Percentiles rank a stretch among this genome's conserved stretches.
Conservation (phyloP, 2,329 filamentous ascomycete species). For the Aspergillus jensenii region DNA sequence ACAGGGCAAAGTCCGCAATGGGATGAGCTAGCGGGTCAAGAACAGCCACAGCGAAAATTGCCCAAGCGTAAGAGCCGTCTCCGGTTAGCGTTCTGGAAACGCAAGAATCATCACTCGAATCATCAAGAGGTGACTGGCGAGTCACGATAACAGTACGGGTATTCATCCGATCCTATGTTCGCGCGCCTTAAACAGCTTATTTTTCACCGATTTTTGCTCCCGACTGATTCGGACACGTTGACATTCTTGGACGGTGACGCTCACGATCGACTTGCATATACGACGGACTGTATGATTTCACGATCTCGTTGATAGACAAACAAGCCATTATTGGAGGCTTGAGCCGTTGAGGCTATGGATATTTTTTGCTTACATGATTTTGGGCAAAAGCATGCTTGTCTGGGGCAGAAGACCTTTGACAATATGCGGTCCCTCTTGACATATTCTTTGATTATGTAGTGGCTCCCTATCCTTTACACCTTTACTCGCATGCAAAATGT, state of each 20-base stretch:
- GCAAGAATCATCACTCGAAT: slow-evolving; percentile 30
- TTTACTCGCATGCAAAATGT: neutral
- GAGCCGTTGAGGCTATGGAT: neutral
- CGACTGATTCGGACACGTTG: slow-evolving; percentile 18
- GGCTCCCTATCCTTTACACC: neutral
- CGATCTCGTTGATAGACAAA: slow-evolving; percentile 22
- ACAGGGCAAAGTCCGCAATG: slow-evolving; percentile 19
- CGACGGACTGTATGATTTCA: slow-evolving; percentile 32
- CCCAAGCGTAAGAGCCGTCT: slow-evolving; percentile 40
- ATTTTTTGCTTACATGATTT: neutral
- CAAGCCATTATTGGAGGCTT: neutral
- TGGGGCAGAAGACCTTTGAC: neutral
- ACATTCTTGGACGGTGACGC: slow-evolving; percentile 24
- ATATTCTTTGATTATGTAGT: neutral
- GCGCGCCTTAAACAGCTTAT: slow-evolving; percentile 4
- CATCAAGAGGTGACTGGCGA: slow-evolving; percentile 34
- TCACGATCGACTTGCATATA: slow-evolving; percentile 26
- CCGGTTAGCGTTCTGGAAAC: slow-evolving; percentile 44
- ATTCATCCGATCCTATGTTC: neutral
- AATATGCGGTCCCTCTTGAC: neutral
- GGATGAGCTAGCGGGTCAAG: slow-evolving; percentile 23
- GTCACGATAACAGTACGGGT: slow-evolving; percentile 20
- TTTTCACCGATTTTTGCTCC: slow-evolving; percentile 9
- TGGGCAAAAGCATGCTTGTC: neutral
- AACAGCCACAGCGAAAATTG: slow-evolving; percentile 24